phyloP scores from a whole-genome alignment of 2,329 filamentous ascomycete genomes.

The Fusarium praegraminearum region DNA sequence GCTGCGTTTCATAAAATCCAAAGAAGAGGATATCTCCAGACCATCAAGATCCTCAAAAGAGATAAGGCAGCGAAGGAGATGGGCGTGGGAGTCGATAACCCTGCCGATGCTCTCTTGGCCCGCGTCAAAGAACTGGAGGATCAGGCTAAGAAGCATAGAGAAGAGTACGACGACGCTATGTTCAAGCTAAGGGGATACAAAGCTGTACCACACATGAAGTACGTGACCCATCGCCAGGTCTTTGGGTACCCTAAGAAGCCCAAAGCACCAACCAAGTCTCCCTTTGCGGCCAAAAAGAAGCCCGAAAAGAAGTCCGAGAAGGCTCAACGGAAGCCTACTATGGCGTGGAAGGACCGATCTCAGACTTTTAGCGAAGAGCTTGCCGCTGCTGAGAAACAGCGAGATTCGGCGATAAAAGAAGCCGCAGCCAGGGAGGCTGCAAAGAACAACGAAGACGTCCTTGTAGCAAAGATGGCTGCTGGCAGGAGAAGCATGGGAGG shows the following conservation, averaged over 20 bases:
- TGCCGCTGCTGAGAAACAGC: conserved; percentile 21
- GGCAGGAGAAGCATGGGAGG: conserved; percentile 6
- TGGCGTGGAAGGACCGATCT: conserved; percentile 12
- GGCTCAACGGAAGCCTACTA: conserved; percentile 2
- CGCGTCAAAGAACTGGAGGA: conserved; percentile 43
- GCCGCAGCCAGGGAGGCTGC: conserved; percentile 8
- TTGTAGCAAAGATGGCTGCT: conserved; percentile 24
- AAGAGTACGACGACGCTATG: conserved; percentile 47
- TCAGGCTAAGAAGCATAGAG: conserved; percentile 45
- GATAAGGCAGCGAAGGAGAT: conserved; percentile 15
- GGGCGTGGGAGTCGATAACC: background rate
- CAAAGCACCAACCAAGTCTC: conserved; percentile 32
- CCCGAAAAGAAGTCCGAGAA: background rate
- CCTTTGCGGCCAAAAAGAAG: conserved; percentile 15
- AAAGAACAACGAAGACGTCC: conserved; percentile 21
- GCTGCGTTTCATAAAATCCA: conserved; percentile 51
- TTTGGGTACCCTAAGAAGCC: conserved; percentile 45
- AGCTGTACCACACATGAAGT: conserved; percentile 48
- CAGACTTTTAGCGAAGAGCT: conserved; percentile 24
- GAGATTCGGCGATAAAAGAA: conserved; percentile 13
- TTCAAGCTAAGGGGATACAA: conserved; percentile 46
- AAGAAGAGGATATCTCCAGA: conserved; percentile 48
- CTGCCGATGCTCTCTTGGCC: conserved; percentile 17
- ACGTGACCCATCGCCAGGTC: conserved; percentile 45
- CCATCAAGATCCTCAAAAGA: conserved; percentile 26